Evolutionary conservation across 352 stramenopile genomes (phyloP).

Genomic region (Phytophthora macrochlamydospora): DNA sequence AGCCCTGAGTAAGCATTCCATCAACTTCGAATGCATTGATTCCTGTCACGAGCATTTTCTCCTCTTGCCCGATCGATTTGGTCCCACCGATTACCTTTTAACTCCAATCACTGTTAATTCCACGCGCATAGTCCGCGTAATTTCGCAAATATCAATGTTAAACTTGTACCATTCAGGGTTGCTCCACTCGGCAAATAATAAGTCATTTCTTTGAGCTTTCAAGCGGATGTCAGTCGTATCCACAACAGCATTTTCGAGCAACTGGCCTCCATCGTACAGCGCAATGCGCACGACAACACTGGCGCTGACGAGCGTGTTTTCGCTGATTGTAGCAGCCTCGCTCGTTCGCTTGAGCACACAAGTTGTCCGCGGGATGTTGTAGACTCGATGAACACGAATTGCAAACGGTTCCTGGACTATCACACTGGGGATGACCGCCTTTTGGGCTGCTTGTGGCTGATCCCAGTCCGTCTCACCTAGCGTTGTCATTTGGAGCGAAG

Average conservation of each 20-base stretch:
- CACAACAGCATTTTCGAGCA: constrained; percentile 61
- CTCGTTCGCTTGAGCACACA: constrained; percentile 62
- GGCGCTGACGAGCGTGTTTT: constrained; percentile 51
- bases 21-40: constrained; percentile 84
- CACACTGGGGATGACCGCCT: constrained; percentile 44
- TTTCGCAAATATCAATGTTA: constrained; percentile 71
- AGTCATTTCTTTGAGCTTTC: constrained; percentile 64
- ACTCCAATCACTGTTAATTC: constrained; percentile 72
- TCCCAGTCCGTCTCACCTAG: constrained; percentile 64
- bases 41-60: constrained; percentile 75
- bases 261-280: constrained; percentile 67
- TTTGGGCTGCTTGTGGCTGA: constrained; percentile 29
- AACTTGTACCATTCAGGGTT: constrained; percentile 78
- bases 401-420: constrained; percentile 65
- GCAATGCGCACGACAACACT: constrained; percentile 76
- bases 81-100: constrained; percentile 52
- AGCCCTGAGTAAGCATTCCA: constrained; percentile 58
- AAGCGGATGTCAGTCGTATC: constrained; percentile 71
- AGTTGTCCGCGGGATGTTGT: constrained; percentile 79
- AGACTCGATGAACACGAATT: constrained; percentile 67
- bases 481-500: constrained; percentile 66
- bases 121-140: constrained; percentile 74
- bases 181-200: constrained; percentile 73
- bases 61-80: constrained; percentile 35
- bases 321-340: constrained; percentile 56